Evolutionary conservation across 164 flowering plant genomes (phyloP), one percentile per base, ranked within the genome.

Genomic region (Berberis vulgaris): DNA sequence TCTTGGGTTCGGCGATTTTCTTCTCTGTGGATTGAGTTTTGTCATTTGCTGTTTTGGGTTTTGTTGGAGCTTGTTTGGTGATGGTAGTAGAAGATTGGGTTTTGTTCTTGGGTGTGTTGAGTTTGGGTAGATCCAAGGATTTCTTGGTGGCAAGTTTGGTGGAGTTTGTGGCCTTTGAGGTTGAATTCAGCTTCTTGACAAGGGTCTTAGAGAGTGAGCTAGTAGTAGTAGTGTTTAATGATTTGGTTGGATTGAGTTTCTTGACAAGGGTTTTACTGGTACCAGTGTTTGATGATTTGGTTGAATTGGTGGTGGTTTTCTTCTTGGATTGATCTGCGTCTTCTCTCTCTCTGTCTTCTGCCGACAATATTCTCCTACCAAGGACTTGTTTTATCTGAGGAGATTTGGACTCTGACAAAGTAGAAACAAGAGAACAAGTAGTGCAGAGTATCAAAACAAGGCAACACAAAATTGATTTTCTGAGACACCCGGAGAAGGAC

Each of bases 171-270:
- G 26, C 45, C 26, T 45, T 74, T 57, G 69, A 57, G 3, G 83
- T 76, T 45, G 88, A 79, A 69, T 82, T 88, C 73, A 83, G 83
- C 72, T 85, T 83, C 70, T 84, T 81, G 71, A 61, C 1, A 12
- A 40, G 45, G 39, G 67, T 61, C 6, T 67, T 71, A 45, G 54
- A 53, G 49, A 69, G 44, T 9, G 6, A 56, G 40, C 12, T 72
- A 4, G 70, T 55, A 50, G 54, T 50, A 50, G 54, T 5, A 50
- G 54, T 50, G 8, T 52, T 52, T 42, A 54, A 42, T 60, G 80
- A 39, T 59, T 70, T 74, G 65, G 81, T 73, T 43, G 86, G 78
- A 68, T 80, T 87, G 74, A 81, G 82, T 73, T 83, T 83, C 70
- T 83, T 81, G 71, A 47, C 0, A 9, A 44, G 59, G 42, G 64